phyloP scores from a whole-genome alignment of 768 basidiomycete species.

The Pulveroboletus sp. region DNA sequence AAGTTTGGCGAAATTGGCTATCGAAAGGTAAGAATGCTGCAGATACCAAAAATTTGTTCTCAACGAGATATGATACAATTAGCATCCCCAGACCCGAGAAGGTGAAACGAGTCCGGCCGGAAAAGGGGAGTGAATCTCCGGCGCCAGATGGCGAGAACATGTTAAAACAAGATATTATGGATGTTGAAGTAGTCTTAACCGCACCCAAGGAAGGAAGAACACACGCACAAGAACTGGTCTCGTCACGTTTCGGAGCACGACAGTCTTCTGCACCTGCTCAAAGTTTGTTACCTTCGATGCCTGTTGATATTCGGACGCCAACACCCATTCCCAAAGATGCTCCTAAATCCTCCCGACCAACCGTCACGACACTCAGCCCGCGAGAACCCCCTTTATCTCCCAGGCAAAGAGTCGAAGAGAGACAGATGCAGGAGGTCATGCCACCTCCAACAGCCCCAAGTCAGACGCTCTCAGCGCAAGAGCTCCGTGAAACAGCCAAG shows the following conservation, averaged over 20 bases:
- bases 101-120: constrained; percentile 52
- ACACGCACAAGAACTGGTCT: constrained; percentile 15
- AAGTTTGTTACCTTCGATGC: constrained; percentile 9
- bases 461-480: constrained; percentile 73
- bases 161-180: constrained; percentile 32
- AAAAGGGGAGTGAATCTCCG: constrained; percentile 35
- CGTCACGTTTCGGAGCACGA: constrained; percentile 22
- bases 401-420: constrained; percentile 40
- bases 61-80: constrained; percentile 6
- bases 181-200: constrained; percentile 26
- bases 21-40: constrained; percentile 52
- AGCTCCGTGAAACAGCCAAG: constrained; percentile 75
- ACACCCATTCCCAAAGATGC: constrained; percentile 15
- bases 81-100: constrained; percentile 80
- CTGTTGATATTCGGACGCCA: constrained; percentile 16
- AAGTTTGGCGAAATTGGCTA: constrained; percentile 49
- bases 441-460: constrained; percentile 76
- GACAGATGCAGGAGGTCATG: constrained; percentile 46
- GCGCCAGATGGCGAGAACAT: constrained; percentile 29
- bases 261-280: constrained; percentile 13
- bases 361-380: constrained; percentile 16
- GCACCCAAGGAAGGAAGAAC: constrained; percentile 26
- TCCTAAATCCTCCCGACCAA: constrained; percentile 15
- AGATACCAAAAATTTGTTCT: not conserved
- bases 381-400: constrained; percentile 38